Evolutionary conservation across 805 yeast species (phyloP).

Genomic region (Yueomyces sp.): DNA sequence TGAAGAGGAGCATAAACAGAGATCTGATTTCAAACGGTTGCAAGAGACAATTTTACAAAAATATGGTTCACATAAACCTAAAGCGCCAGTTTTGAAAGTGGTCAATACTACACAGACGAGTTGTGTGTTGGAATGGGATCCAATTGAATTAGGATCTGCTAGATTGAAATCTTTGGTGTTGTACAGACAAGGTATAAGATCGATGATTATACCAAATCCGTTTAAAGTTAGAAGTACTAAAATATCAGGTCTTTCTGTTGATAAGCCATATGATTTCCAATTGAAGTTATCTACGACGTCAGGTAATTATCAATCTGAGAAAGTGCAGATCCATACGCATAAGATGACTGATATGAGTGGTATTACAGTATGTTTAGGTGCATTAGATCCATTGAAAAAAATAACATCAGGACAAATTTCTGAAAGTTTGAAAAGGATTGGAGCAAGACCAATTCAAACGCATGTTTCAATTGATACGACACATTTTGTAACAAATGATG

Average conservation of each 20-base stretch:
- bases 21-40: slow-evolving; percentile 40
- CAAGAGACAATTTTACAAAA: slow-evolving; percentile 63
- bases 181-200: slow-evolving; percentile 49
- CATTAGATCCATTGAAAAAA: slow-evolving; percentile 42
- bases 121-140: slow-evolving; percentile 91
- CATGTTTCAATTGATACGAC: slow-evolving; percentile 83
- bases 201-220: slow-evolving; percentile 77
- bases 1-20: slow-evolving; percentile 49
- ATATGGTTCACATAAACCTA: slow-evolving; percentile 65
- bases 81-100: slow-evolving; percentile 51
- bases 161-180: slow-evolving; percentile 61
- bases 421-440: slow-evolving; percentile 50
- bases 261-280: slow-evolving; percentile 66
- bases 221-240: slow-evolving; percentile 67
- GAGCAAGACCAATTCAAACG: slow-evolving; percentile 67
- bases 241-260: slow-evolving; percentile 82
- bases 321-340: slow-evolving; percentile 65
- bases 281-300: slow-evolving; percentile 79
- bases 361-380: slow-evolving; percentile 82
- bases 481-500: slow-evolving; percentile 54
- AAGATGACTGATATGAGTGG: slow-evolving; percentile 94
- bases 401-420: slow-evolving; percentile 44
- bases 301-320: slow-evolving; percentile 64
- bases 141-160: slow-evolving; percentile 71
- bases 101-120: slow-evolving; percentile 87